A percentile compares a stretch with the other conserved stretches of the same genome.
Evolutionary conservation across 2,329 filamentous ascomycete species (phyloP).

Genomic region (Penicillium decumbens): DNA sequence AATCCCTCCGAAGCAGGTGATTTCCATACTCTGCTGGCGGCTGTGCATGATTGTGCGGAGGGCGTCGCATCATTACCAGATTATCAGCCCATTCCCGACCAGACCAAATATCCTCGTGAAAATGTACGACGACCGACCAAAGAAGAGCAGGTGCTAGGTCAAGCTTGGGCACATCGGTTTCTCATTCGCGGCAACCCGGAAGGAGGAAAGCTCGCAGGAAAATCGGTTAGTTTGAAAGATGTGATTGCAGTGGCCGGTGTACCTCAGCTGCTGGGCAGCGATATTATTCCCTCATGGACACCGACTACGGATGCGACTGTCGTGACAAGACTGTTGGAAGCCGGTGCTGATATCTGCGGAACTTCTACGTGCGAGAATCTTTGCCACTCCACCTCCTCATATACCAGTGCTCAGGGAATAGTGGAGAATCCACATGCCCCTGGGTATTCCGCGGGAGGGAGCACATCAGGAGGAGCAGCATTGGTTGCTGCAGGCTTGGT

Average conservation of each 20-base stretch:
- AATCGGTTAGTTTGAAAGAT: constrained; percentile 52
- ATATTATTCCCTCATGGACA: constrained; percentile 49
- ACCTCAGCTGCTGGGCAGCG: constrained; percentile 51
- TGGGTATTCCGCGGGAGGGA: constrained; percentile 30
- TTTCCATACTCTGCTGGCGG: constrained; percentile 48
- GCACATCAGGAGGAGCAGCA: constrained; percentile 28
- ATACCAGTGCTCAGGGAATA: constrained; percentile 27
- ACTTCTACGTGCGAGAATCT: constrained; percentile 54
- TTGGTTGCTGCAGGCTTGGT: constrained; percentile 24
- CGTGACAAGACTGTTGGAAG: constrained; percentile 49
- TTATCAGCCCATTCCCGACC: constrained; percentile 44
- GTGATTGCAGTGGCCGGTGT: constrained; percentile 53
- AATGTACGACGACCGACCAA: constrained; percentile 39
- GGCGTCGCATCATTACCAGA: constrained; percentile 45
- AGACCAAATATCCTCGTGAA: constrained; percentile 44
- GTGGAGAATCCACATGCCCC: constrained; percentile 27
- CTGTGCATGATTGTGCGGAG: constrained; percentile 51
- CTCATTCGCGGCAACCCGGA: constrained; percentile 38
- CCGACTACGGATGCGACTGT: constrained; percentile 53
- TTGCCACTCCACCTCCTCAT: constrained; percentile 36
- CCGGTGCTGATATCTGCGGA: constrained; percentile 49
- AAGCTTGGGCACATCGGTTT: constrained; percentile 52
- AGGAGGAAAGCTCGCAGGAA: constrained; percentile 37
- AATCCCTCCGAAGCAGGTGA: constrained; percentile 40
- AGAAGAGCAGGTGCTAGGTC: constrained; percentile 45